phyloP scores from a whole-genome alignment of 345 rosid genomes.

The Turritis glabra region DNA sequence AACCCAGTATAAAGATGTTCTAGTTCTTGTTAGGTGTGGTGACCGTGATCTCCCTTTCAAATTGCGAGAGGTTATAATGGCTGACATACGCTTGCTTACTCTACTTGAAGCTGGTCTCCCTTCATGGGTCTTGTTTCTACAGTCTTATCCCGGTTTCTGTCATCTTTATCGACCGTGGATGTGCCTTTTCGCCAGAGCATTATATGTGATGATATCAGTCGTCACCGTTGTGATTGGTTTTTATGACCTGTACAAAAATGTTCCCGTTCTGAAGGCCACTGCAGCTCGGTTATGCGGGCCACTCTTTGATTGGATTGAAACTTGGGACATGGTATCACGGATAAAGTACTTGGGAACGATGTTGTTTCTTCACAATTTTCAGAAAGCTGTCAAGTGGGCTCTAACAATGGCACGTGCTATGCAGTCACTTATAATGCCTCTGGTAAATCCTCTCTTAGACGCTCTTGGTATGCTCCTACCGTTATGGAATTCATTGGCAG shows the following conservation, averaged over 20 bases:
- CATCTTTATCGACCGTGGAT: constrained; percentile 98
- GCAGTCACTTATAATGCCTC: constrained; percentile 62
- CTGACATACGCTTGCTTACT: constrained; percentile 79
- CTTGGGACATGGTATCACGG: constrained; percentile 96
- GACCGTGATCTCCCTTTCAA: constrained; percentile 84
- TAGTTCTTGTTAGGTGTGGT: constrained; percentile 74
- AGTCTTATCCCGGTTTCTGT: constrained; percentile 92
- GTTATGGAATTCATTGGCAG: constrained; percentile 55
- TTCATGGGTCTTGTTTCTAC: constrained; percentile 96
- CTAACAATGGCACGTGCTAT: constrained; percentile 52
- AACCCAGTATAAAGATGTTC: constrained; percentile 64
- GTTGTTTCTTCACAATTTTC: constrained; percentile 86
- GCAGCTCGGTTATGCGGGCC: constrained; percentile 89
- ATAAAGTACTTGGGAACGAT: constrained; percentile 97
- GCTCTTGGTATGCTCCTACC: constrained; percentile 58
- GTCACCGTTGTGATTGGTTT: constrained; percentile 89
- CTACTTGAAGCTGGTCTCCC: constrained; percentile 96
- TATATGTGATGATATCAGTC: constrained; percentile 73
- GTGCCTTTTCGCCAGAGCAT: constrained; percentile 91
- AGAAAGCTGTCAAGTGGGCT: constrained; percentile 83
- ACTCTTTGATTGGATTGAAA: constrained; percentile 90
- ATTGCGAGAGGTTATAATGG: constrained; percentile 67
- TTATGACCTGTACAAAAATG: constrained; percentile 94
- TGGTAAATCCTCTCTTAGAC: constrained; percentile 55
- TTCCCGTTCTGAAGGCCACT: constrained; percentile 91